Conservation (phyloP, 768 basidiomycete species). For the Kwoniella shandongensis region DNA sequence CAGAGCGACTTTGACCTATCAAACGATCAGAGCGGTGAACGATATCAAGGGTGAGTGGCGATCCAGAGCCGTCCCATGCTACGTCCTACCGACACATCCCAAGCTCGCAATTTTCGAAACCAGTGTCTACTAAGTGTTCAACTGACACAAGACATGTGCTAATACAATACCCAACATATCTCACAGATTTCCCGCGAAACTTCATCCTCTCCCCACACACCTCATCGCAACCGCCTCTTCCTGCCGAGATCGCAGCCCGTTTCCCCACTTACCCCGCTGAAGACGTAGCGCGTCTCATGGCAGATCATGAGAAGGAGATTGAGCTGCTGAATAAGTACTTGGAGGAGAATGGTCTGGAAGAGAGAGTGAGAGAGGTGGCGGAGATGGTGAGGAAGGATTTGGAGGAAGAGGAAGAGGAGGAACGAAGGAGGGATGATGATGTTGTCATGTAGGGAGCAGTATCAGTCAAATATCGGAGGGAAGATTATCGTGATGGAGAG, state of each 20-base stretch:
- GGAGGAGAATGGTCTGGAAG: constrained; percentile 40
- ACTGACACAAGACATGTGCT: too few species aligned
- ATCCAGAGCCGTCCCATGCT: not conserved
- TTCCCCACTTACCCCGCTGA: constrained; percentile 35
- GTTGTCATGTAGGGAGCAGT: constrained; percentile 6
- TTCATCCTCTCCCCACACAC: constrained; percentile 41
- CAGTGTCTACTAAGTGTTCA: not conserved
- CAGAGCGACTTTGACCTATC: constrained; percentile 70
- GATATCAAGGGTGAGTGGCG: constrained; percentile 30
- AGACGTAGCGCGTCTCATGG: constrained; percentile 42
- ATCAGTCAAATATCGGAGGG: too few species aligned
- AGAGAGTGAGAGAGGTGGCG: constrained; percentile 47
- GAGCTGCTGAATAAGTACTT: constrained; percentile 37
- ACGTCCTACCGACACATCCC: not conserved
- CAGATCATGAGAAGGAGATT: constrained; percentile 51
- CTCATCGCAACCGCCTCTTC: constrained; percentile 33
- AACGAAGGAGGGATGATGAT: constrained; percentile 18
- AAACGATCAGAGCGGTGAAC: constrained; percentile 57
- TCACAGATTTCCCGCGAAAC: constrained; percentile 29
- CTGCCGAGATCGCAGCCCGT: constrained; percentile 46
- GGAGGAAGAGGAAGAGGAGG: constrained; percentile 16
- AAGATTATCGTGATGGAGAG: not conserved
- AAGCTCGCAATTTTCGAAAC: not conserved
- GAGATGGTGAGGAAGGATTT: constrained; percentile 37
- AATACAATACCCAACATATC: not conserved